Evolutionary conservation across 768 basidiomycete genomes (phyloP).

Genomic region (Pleurotus djamor): DNA sequence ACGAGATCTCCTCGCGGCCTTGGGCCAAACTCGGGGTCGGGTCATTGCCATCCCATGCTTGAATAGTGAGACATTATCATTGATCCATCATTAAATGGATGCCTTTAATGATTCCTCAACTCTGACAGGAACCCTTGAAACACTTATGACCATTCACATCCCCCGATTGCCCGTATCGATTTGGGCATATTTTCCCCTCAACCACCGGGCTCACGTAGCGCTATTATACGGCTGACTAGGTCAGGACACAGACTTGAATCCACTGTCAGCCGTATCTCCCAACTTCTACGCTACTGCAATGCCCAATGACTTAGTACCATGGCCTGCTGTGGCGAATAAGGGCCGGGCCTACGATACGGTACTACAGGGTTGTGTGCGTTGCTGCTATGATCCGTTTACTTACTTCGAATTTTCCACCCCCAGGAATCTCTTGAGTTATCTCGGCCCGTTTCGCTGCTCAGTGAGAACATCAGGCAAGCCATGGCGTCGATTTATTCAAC

Average conservation of each 20-base stretch:
- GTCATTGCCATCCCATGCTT: neutral
- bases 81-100: neutral
- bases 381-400: neutral
- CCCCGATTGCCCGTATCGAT: neutral
- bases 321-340: neutral
- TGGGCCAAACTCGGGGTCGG: neutral
- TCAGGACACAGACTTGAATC: too few relatives aligned
- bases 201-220: too few relatives aligned
- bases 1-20: neutral
- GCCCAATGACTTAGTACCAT: too few relatives aligned
- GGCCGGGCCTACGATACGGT: neutral
- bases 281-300: too few relatives aligned
- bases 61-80: neutral
- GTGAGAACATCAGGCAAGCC: neutral
- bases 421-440: neutral
- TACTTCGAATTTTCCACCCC: neutral
- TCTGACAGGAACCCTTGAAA: neutral
- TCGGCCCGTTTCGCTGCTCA: neutral
- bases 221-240: too few relatives aligned
- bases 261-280: too few relatives aligned
- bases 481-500: neutral
- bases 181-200: too few relatives aligned
- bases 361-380: neutral
- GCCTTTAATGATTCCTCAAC: neutral
- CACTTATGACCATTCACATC: neutral